A percentile compares a stretch with the other conserved stretches of the same genome.
phyloP scores from a whole-genome alignment of 2,329 filamentous ascomycete species.

The Sclerotinia sclerotiorum region DNA sequence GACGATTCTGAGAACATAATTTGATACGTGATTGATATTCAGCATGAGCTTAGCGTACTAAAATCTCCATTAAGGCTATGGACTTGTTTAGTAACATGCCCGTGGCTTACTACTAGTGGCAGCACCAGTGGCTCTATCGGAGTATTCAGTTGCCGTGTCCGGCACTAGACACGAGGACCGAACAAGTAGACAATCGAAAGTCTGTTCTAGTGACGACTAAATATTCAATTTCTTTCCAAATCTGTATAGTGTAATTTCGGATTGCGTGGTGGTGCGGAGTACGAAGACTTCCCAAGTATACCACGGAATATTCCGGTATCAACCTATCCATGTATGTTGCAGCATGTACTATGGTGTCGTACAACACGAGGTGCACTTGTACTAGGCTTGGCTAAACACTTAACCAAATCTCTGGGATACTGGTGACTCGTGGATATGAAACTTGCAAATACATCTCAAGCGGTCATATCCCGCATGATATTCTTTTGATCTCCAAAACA shows the following conservation, averaged over 20 bases:
- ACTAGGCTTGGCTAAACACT: slow-evolving; percentile 6
- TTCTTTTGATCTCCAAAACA: slow-evolving; percentile 1
- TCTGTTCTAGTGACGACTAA: slow-evolving; percentile 1
- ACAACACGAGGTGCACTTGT: slow-evolving; percentile 15
- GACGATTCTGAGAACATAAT: neutral
- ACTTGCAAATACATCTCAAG: neutral
- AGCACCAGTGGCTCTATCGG: neutral
- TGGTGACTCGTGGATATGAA: neutral
- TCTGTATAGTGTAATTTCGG: neutral
- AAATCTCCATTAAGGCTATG: neutral
- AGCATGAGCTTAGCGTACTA: neutral
- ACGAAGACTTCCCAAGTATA: neutral
- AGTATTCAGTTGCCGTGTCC: neutral
- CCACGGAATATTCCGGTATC: neutral
- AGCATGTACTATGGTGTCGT: slow-evolving; percentile 15
- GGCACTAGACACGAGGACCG: neutral
- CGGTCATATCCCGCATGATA: too few relatives aligned
- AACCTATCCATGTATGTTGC: slow-evolving; percentile 13
- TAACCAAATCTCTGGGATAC: slow-evolving; percentile 7
- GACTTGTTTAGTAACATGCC: slow-evolving; percentile 12
- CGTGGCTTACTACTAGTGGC: neutral
- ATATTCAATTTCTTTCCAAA: neutral
- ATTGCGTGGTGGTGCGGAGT: neutral
- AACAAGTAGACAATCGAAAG: neutral
- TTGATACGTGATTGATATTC: neutral